Conservation (phyloP, 176 grass and related monocot genomes). For the Carex littledalei region DNA sequence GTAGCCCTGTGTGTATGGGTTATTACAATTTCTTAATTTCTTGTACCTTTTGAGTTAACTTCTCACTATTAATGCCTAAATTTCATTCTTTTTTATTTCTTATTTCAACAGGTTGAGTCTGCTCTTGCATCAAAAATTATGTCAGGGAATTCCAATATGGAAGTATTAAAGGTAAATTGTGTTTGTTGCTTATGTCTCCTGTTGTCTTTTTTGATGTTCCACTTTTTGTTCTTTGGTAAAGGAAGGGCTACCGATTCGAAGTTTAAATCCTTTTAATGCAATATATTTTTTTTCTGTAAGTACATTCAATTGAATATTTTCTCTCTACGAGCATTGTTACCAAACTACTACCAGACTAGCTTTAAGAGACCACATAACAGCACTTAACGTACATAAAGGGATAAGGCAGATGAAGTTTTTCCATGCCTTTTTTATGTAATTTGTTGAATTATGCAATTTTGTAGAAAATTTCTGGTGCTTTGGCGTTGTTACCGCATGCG, state of each 20-base stretch:
- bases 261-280: neutral
- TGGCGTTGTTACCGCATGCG: conserved; percentile 58
- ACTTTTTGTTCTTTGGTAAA: neutral
- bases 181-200: neutral
- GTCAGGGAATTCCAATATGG: conserved; percentile 34
- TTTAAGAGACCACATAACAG: neutral
- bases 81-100: neutral
- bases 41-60: neutral
- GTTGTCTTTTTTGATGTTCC: neutral
- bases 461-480: conserved; percentile 51
- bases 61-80: neutral
- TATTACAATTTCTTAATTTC: neutral
- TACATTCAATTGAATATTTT: neutral
- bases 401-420: neutral
- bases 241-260: neutral
- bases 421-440: neutral
- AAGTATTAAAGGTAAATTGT: conserved; percentile 54
- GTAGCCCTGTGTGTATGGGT: neutral
- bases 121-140: conserved; percentile 53
- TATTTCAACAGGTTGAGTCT: conserved; percentile 66
- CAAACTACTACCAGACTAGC: neutral
- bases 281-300: neutral
- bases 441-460: conserved; percentile 4
- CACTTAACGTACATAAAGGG: neutral
- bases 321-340: neutral